phyloP scores from a whole-genome alignment of 305 asterid genomes.

The Rubia peregrina region DNA sequence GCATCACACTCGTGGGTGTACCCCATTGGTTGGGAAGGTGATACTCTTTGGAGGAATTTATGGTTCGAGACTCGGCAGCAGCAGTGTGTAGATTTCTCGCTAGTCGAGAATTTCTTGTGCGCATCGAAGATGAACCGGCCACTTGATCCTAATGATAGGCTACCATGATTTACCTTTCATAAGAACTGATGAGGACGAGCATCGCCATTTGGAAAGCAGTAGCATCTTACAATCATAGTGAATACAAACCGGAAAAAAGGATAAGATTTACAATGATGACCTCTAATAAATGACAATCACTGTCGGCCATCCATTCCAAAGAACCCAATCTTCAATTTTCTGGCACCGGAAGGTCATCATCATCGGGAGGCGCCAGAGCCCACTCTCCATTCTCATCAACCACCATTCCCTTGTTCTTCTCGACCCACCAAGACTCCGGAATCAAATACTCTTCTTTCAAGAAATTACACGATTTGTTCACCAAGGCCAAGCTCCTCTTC shows the following conservation, averaged over 20 bases:
- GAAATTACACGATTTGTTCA: slow-evolving; percentile 58
- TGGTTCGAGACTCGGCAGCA: no score
- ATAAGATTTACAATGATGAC: neutral
- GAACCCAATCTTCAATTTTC: slow-evolving; percentile 29
- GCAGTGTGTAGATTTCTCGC: no score
- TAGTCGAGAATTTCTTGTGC: no score
- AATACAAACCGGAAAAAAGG: neutral
- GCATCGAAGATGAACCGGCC: no score
- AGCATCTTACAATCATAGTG: neutral
- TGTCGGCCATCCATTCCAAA: neutral
- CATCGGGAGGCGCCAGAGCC: slow-evolving; percentile 51
- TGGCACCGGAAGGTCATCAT: slow-evolving; percentile 67
- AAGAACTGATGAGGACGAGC: no score
- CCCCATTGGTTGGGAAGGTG: no score
- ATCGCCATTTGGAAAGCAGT: no score
- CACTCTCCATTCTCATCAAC: slow-evolving; percentile 53
- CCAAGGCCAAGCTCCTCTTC: slow-evolving; percentile 68
- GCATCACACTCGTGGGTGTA: no score
- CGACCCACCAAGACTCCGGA: slow-evolving; percentile 89
- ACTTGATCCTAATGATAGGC: no score
- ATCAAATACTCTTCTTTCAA: slow-evolving; percentile 63
- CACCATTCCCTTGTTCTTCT: slow-evolving; percentile 73
- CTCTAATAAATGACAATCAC: neutral
- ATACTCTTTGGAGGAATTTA: no score
- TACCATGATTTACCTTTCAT: no score